Evolutionary conservation across 1,139 yeast genomes (phyloP).

Genomic region (Yueomyces sp.): DNA sequence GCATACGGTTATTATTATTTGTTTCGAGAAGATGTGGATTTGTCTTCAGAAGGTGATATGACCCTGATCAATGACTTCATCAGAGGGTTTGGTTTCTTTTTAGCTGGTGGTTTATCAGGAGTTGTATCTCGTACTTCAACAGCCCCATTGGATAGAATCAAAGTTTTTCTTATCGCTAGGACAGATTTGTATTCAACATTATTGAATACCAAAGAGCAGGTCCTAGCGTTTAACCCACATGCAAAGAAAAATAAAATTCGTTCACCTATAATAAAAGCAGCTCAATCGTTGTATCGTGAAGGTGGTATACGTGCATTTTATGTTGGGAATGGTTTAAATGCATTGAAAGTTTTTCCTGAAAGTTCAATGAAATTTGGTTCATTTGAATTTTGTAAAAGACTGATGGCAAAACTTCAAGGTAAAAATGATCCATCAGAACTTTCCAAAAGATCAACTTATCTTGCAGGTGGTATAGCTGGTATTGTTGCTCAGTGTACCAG

Average conservation of each 20-base stretch:
- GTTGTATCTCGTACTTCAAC: conserved; percentile 96
- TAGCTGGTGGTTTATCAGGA: conserved; percentile 93
- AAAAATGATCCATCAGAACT: conserved; percentile 58
- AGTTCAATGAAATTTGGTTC: conserved; percentile 96
- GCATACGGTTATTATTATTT: conserved; percentile 51
- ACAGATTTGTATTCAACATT: conserved; percentile 67
- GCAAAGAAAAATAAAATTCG: conserved; percentile 31
- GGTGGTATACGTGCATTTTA: conserved; percentile 84
- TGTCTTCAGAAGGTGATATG: conserved; percentile 80
- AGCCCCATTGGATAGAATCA: conserved; percentile 91
- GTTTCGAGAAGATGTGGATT: conserved; percentile 68
- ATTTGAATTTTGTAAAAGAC: conserved; percentile 73
- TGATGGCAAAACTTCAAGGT: conserved; percentile 70
- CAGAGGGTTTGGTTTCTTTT: conserved; percentile 77
- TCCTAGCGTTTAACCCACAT: conserved; percentile 30
- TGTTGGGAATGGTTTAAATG: conserved; percentile 90
- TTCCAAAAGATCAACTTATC: conserved; percentile 66
- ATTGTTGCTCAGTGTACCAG: conserved; percentile 85
- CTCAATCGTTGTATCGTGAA: conserved; percentile 68
- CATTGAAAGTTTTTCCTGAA: conserved; percentile 91
- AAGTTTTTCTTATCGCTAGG: conserved; percentile 86
- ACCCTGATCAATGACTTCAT: conserved; percentile 67
- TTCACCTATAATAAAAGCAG: conserved; percentile 70
- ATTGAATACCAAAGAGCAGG: conserved; percentile 40
- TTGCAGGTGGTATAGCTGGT: conserved; percentile 95